Base-by-base conservation (phyloP, 768 basidiomycete species). In the Favolaschia claudopus region DNA sequence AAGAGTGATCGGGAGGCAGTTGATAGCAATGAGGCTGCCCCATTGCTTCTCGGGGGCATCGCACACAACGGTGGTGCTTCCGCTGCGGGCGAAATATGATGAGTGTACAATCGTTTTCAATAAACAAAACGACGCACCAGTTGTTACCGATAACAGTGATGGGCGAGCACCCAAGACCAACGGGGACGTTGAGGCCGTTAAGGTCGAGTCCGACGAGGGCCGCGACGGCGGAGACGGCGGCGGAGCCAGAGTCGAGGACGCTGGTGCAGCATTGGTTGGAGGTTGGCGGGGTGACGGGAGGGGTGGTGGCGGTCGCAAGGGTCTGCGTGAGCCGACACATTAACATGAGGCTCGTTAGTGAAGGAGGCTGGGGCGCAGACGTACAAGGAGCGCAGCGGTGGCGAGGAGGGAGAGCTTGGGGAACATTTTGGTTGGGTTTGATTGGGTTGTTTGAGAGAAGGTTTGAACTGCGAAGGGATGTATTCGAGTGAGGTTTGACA, bases 211-310 rank as follows among this genome's bases (percentile, higher is more conserved):
- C 54, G 2, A 56, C 38, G 17, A 37, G 33, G 22, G 52, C 54
- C 2, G 14, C 40, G 7, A 38, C 46, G 19, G 49, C 60, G 17
- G 60, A n/a, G n/a, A n/a, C 60, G 20, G 42, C 33, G 48, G 54
- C 56, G n/a, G n/a, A n/a, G 32, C 38, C 49, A 8, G 60, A 56
- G 50, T 36, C 43, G 19, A 51, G 42, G 29, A 62, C 60, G 37
- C 60, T 62, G 47, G n/a, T 15, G 36, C 60, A 62, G 54, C 60
- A 62, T 37, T 62, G 60, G 48, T 44, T 17, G 1, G 60, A 62
- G 42, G 40, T 40, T 15, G 60, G 60, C 20, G 60, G 32, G 20
- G 54, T 56, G 1, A 62, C 44, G 13, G 60, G 60, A n/a, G 31
- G 10, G 36, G 42, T 39, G n/a, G 24, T 53, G 59, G 59, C 59